These are phyloP conservation scores for Macrotyloma uniflorum DNA, from an alignment of 306 rosid genomes.

Conservation along the genomic window DNA sequence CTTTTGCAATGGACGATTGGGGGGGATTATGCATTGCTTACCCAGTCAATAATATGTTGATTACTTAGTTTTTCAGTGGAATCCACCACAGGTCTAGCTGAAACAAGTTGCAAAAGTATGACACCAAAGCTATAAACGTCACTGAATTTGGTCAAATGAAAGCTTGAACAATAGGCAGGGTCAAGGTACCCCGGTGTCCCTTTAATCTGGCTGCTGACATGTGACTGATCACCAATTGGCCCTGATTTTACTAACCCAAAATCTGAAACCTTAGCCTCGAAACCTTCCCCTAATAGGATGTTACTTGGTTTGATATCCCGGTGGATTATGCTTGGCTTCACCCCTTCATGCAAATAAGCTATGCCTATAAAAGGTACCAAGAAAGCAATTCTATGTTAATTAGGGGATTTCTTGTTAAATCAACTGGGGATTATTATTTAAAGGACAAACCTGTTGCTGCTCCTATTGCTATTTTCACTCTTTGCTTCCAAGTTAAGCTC, in stretches of 20 bases:
- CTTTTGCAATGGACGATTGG: not conserved
- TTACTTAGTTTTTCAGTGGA: constrained; percentile 30
- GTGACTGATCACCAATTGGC: constrained; percentile 73
- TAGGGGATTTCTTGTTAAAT: not conserved
- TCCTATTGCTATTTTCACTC: constrained; percentile 80
- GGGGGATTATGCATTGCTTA: constrained; percentile 34
- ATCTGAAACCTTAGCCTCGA: constrained; percentile 85
- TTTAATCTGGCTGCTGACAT: constrained; percentile 90
- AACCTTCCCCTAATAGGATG: constrained; percentile 74
- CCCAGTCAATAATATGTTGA: constrained; percentile 74
- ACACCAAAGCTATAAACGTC: constrained; percentile 89
- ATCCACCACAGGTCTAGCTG: constrained; percentile 71
- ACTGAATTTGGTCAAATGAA: constrained; percentile 72
- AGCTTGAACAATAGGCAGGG: constrained; percentile 79
- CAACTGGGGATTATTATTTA: not conserved
- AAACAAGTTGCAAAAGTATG: constrained; percentile 76
- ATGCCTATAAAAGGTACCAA: constrained; percentile 52
- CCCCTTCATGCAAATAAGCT: constrained; percentile 77
- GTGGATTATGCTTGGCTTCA: constrained; percentile 71
- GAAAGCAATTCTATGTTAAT: not conserved
- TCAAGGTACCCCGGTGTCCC: constrained; percentile 94
- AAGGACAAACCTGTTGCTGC: constrained; percentile 67
- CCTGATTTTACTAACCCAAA: constrained; percentile 82
- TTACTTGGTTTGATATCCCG: constrained; percentile 86
- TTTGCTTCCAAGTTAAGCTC: constrained; percentile 80